Evolutionary conservation across 1,284 basidiomycete genomes (phyloP).

Genomic region (Schizopora paradoxa): DNA sequence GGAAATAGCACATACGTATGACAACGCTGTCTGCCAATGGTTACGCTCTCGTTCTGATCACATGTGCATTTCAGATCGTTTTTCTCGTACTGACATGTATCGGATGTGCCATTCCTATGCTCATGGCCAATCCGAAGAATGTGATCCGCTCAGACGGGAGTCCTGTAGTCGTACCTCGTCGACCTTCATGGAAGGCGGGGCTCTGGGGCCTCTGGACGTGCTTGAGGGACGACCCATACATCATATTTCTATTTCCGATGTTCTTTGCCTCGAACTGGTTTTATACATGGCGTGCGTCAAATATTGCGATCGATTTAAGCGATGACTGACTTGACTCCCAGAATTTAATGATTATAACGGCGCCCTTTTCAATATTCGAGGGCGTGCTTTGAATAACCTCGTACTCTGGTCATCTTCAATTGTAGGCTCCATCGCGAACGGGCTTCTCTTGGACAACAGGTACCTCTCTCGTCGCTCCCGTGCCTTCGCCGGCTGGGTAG

Average conservation of each 20-base stretch:
- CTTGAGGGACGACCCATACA: conserved; percentile 31
- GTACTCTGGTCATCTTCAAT: conserved; percentile 37
- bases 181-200: conserved; percentile 34
- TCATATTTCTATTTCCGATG: conserved; percentile 35
- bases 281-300: conserved; percentile 31
- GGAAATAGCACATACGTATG: conserved; percentile 58
- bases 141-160: conserved; percentile 35
- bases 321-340: not conserved
- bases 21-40: no score
- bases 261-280: conserved; percentile 36
- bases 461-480: conserved; percentile 45
- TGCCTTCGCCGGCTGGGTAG: conserved; percentile 57
- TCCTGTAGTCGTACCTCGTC: conserved; percentile 24
- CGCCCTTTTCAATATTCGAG: conserved; percentile 35
- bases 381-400: conserved; percentile 34
- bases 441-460: conserved; percentile 24
- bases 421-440: conserved; percentile 34
- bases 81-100: conserved; percentile 32
- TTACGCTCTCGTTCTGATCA: conserved; percentile 9
- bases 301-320: not conserved
- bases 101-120: conserved; percentile 29
- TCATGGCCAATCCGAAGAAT: conserved; percentile 32
- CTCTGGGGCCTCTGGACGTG: conserved; percentile 31
- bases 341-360: conserved; percentile 37
- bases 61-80: conserved; percentile 23